phyloP scores from a whole-genome alignment of 495 filamentous ascomycete genomes.

The Paragyromitra xinjiangensis region DNA sequence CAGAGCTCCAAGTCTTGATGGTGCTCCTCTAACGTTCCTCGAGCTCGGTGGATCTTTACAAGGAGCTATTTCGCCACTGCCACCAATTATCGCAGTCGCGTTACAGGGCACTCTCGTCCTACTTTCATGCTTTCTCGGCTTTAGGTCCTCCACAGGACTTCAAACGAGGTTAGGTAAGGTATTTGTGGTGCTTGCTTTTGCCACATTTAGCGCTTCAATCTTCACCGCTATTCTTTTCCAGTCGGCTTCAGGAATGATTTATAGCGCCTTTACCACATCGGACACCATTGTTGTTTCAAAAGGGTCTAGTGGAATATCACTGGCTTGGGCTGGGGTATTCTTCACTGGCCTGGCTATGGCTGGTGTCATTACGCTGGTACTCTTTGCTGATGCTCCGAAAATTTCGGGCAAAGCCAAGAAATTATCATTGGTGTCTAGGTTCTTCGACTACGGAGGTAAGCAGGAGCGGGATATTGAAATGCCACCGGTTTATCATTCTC shows the following conservation, averaged over 20 bases:
- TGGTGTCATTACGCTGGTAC: slow-evolving; percentile 17
- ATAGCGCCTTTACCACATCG: slow-evolving; percentile 34
- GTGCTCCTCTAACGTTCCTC: slow-evolving; percentile 1
- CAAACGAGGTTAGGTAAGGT: slow-evolving; percentile 7
- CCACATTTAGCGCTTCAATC: slow-evolving; percentile 16
- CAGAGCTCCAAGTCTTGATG: background rate
- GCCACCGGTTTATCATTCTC: background rate
- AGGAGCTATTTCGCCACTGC: slow-evolving; percentile 43
- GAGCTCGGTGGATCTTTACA: slow-evolving; percentile 35
- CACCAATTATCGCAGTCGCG: slow-evolving; percentile 39
- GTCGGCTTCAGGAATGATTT: slow-evolving; percentile 29
- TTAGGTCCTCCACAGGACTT: slow-evolving; percentile 10
- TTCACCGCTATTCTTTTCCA: slow-evolving; percentile 47
- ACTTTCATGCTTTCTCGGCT: slow-evolving; percentile 27
- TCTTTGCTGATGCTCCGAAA: background rate
- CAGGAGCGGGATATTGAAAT: slow-evolving; percentile 25
- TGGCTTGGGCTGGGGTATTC: slow-evolving; percentile 48
- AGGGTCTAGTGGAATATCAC: slow-evolving; percentile 34
- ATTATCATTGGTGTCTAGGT: background rate
- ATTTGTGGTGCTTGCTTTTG: slow-evolving; percentile 28
- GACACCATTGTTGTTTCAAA: slow-evolving; percentile 30
- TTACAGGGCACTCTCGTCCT: slow-evolving; percentile 36
- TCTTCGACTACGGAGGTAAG: background rate
- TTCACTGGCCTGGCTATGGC: slow-evolving; percentile 33
- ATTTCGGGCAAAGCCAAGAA: background rate